phyloP scores from a whole-genome alignment of 306 rosid genomes.

The Gleditsia sinensis region DNA sequence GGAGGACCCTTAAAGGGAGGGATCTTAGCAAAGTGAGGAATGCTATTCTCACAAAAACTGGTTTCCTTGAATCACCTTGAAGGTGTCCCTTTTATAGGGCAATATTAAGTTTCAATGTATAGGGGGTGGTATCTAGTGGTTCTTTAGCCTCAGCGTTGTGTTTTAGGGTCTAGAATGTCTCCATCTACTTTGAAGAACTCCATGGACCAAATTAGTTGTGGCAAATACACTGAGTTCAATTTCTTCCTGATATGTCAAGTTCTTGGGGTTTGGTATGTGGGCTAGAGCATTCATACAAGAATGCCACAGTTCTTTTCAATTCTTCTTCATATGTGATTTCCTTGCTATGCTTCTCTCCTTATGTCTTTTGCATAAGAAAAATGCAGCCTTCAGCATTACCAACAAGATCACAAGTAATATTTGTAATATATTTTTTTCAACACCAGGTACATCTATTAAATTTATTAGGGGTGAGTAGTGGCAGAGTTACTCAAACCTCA shows the following conservation, averaged over 20 bases:
- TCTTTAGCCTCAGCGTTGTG: too few relatives aligned
- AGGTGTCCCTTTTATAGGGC: background rate
- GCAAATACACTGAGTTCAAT: background rate
- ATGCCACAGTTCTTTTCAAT: background rate
- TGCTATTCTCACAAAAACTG: slow-evolving; percentile 77
- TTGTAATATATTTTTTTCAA: too few relatives aligned
- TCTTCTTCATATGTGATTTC: background rate
- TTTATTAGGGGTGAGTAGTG: too few relatives aligned
- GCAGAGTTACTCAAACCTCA: too few relatives aligned
- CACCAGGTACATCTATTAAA: too few relatives aligned
- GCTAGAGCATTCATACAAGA: slow-evolving; percentile 23
- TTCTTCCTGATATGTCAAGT: background rate
- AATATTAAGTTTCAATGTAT: too few relatives aligned
- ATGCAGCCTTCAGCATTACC: too few relatives aligned
- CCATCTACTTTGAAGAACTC: slow-evolving; percentile 3
- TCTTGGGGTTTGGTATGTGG: background rate
- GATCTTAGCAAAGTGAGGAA: slow-evolving; percentile 89
- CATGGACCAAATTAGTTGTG: slow-evolving; percentile 25
- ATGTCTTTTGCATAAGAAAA: too few relatives aligned
- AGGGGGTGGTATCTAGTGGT: too few relatives aligned
- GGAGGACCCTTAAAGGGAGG: slow-evolving; percentile 93
- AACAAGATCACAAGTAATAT: too few relatives aligned
- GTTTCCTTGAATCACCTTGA: slow-evolving; percentile 74
- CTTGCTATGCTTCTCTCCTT: background rate
- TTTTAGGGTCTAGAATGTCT: slow-evolving; percentile 18